A percentile compares a stretch with the other conserved stretches of the same genome.
These are phyloP conservation scores for Globisporangium nodosum DNA, from an alignment of 352 stramenopile genomes.

Conservation along the genomic window DNA sequence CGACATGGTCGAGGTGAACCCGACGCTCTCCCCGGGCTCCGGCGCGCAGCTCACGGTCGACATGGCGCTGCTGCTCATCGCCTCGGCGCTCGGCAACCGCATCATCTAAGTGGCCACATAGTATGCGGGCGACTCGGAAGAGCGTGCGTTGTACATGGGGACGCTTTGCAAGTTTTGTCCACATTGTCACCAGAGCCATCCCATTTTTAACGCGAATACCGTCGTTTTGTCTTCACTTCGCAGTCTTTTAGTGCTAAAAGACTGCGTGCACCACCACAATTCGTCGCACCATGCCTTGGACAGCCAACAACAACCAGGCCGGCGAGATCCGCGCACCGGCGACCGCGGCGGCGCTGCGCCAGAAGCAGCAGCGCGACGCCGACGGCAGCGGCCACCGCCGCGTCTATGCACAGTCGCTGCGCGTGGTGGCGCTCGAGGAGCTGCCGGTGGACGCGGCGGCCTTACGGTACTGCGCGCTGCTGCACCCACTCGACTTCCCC, in stretches of 20 bases:
- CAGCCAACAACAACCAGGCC: conserved; percentile 82
- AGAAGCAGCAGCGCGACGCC: conserved; percentile 41
- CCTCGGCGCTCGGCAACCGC: conserved; percentile 89
- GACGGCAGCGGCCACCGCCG: conserved; percentile 3
- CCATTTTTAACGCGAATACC: neutral
- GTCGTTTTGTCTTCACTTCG: neutral
- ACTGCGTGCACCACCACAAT: neutral
- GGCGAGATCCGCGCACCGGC: conserved; percentile 72
- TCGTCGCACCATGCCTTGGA: conserved; percentile 57
- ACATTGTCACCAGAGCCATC: too few species aligned
- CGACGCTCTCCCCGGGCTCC: conserved; percentile 79
- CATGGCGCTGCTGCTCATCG: conserved; percentile 91
- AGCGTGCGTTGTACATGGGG: too few species aligned
- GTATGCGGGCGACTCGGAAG: too few species aligned
- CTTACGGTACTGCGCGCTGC: conserved; percentile 45
- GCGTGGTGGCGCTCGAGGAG: conserved; percentile 38
- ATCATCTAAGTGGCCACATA: conserved; percentile 60
- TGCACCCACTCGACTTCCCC: conserved; percentile 62
- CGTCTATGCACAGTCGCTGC: conserved; percentile 32
- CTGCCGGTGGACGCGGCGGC: conserved; percentile 15
- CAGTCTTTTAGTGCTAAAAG: neutral
- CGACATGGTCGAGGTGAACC: conserved; percentile 97
- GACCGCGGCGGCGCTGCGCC: conserved; percentile 46
- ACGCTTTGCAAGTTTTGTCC: too few species aligned
- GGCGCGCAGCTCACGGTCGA: conserved; percentile 91